Conservation (phyloP, 495 filamentous ascomycete genomes). For the Oleoguttula mirabilis region DNA sequence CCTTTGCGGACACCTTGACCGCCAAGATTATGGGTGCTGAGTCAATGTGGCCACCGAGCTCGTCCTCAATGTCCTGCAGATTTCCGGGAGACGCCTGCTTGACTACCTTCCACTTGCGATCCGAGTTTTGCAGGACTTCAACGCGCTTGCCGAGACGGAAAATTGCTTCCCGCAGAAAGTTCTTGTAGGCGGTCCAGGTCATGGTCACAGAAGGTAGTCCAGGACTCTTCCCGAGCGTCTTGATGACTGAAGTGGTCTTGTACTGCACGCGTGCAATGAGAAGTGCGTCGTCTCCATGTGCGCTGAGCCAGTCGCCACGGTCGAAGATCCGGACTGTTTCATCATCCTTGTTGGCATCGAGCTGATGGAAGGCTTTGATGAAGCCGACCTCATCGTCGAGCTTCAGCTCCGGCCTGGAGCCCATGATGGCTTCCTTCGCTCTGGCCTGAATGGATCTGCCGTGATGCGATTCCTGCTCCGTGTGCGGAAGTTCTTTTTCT, state of each 20-base stretch:
- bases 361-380: constrained; percentile 81
- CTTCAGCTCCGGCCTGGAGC: constrained; percentile 84
- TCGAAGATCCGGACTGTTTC: constrained; percentile 86
- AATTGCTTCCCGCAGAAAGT: constrained; percentile 87
- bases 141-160: constrained; percentile 81
- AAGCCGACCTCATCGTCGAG: constrained; percentile 95
- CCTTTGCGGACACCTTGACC: constrained; percentile 82
- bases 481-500: too few species aligned
- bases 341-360: constrained; percentile 47
- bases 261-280: constrained; percentile 93
- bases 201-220: constrained; percentile 87
- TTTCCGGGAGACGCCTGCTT: constrained; percentile 87
- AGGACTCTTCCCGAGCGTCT: constrained; percentile 72
- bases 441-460: too few species aligned
- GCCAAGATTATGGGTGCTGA: constrained; percentile 86
- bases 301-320: constrained; percentile 87
- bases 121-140: constrained; percentile 72
- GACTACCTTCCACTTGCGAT: constrained; percentile 74
- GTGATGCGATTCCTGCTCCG: too few species aligned
- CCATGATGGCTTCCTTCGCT: constrained; percentile 43
- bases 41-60: constrained; percentile 77
- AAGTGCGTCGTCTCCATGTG: constrained; percentile 81
- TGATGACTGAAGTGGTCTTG: constrained; percentile 91
- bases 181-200: constrained; percentile 84
- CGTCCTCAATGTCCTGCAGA: constrained; percentile 92